A percentile compares a stretch with the other conserved stretches of the same genome.
Evolutionary conservation across 768 basidiomycete genomes (phyloP).

Genomic region (Fistulinella prunicolor): DNA sequence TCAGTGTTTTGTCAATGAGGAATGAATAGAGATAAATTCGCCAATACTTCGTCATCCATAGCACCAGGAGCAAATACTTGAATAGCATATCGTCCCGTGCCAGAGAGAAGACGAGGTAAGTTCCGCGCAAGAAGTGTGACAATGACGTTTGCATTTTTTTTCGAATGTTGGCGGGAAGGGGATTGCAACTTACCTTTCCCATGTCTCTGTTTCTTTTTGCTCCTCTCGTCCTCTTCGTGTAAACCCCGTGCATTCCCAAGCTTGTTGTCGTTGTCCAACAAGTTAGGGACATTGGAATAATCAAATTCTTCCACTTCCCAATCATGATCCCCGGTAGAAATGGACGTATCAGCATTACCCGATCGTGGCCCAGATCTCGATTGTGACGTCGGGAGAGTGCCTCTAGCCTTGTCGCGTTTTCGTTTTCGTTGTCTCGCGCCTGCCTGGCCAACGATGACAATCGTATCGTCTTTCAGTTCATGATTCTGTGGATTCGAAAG

Average conservation of each 20-base stretch:
- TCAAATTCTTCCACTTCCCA: constrained; percentile 54
- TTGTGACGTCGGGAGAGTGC: neutral
- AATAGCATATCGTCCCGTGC: neutral
- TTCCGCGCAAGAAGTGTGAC: constrained; percentile 9
- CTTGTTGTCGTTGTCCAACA: constrained; percentile 56
- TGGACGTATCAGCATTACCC: constrained; percentile 3
- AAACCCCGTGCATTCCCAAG: constrained; percentile 20
- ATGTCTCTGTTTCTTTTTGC: constrained; percentile 53
- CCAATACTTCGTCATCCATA: constrained; percentile 3
- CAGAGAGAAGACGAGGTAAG: constrained; percentile 4
- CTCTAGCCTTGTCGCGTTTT: constrained; percentile 21
- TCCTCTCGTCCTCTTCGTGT: constrained; percentile 33
- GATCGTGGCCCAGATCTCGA: constrained; percentile 2
- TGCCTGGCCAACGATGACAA: constrained; percentile 69
- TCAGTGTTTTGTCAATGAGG: constrained; percentile 3
- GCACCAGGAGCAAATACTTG: neutral
- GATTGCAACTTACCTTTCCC: constrained; percentile 34
- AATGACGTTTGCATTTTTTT: neutral
- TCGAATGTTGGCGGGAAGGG: neutral
- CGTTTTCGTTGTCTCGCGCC: constrained; percentile 67
- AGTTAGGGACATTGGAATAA: constrained; percentile 65
- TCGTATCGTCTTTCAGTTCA: constrained; percentile 51
- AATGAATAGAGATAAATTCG: constrained; percentile 1
- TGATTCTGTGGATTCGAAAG: constrained; percentile 8
- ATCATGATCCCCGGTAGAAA: constrained; percentile 10